A percentile compares a stretch with the other conserved stretches of the same genome.
These are phyloP conservation scores for Elsinoe necatrix DNA, from an alignment of 2,329 filamentous ascomycete species.

Conservation along the genomic window DNA sequence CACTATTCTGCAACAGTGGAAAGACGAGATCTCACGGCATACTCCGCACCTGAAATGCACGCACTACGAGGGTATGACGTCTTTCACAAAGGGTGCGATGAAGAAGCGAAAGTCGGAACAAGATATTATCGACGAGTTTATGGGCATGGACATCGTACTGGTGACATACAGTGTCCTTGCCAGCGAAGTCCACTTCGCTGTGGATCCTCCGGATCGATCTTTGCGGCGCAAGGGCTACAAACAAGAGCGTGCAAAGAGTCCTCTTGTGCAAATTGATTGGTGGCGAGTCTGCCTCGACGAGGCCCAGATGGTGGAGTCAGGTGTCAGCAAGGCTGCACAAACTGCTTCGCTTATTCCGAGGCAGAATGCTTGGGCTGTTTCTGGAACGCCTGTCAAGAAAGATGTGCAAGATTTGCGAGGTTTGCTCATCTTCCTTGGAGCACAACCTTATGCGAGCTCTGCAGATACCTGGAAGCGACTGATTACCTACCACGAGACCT, in stretches of 20 bases:
- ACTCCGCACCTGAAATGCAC: constrained; percentile 49
- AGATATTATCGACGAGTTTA: constrained; percentile 40
- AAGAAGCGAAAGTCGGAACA: constrained; percentile 27
- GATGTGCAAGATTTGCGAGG: constrained; percentile 72
- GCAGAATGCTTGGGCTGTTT: constrained; percentile 83
- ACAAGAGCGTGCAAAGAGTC: constrained; percentile 60
- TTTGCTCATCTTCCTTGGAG: constrained; percentile 69
- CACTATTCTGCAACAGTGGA: constrained; percentile 56
- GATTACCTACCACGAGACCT: constrained; percentile 37
- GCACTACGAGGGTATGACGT: constrained; percentile 47
- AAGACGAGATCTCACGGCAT: constrained; percentile 49
- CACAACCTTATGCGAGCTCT: constrained; percentile 63
- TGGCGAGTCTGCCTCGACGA: constrained; percentile 71
- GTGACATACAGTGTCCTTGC: constrained; percentile 64
- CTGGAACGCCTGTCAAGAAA: constrained; percentile 80
- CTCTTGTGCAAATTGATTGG: constrained; percentile 73
- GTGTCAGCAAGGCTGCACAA: constrained; percentile 71
- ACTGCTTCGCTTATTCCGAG: constrained; percentile 75
- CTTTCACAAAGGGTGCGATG: constrained; percentile 19
- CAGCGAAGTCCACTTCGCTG: constrained; percentile 69
- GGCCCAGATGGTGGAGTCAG: constrained; percentile 89
- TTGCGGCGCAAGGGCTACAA: constrained; percentile 48
- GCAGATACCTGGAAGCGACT: constrained; percentile 60
- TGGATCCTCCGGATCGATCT: constrained; percentile 60
- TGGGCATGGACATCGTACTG: constrained; percentile 48